Evolutionary conservation across 768 basidiomycete genomes (phyloP).

Genomic region (Lyophyllum semitale): DNA sequence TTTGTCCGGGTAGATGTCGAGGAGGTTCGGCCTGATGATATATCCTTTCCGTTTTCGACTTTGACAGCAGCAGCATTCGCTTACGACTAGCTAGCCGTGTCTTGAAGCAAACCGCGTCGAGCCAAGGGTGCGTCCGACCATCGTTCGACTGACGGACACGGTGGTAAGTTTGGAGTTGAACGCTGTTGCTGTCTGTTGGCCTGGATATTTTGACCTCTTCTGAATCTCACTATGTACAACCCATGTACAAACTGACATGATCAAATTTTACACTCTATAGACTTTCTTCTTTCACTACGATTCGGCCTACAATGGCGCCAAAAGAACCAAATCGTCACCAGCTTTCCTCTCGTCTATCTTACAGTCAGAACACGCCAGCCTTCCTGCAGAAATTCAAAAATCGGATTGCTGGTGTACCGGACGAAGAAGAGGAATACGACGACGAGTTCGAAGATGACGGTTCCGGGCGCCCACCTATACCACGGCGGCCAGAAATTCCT

Average conservation of each 20-base stretch:
- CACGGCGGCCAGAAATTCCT: constrained; percentile 71
- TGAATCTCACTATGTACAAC: too few species aligned
- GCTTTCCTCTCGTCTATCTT: constrained; percentile 69
- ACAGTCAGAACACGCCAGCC: constrained; percentile 58
- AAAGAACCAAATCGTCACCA: constrained; percentile 74
- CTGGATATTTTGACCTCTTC: too few species aligned
- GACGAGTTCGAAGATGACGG: constrained; percentile 66
- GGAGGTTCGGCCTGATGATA: too few species aligned
- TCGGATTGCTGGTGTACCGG: constrained; percentile 52
- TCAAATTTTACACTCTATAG: not conserved
- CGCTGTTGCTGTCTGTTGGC: too few species aligned
- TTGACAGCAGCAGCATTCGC: too few species aligned
- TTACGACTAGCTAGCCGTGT: too few species aligned
- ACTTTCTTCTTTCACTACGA: not conserved
- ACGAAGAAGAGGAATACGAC: constrained; percentile 46
- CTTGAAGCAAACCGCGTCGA: too few species aligned
- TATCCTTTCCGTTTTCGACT: too few species aligned
- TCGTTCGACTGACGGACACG: too few species aligned
- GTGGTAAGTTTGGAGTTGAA: too few species aligned
- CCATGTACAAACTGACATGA: not conserved
- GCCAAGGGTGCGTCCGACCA: too few species aligned
- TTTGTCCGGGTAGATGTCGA: too few species aligned
- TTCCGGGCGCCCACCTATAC: constrained; percentile 73
- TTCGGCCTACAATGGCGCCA: constrained; percentile 41
- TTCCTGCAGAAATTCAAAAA: constrained; percentile 71